A percentile compares a stretch with the other conserved stretches of the same genome.
phyloP scores from a whole-genome alignment of 805 yeast genomes.

The Metschnikowia gelsemii region DNA sequence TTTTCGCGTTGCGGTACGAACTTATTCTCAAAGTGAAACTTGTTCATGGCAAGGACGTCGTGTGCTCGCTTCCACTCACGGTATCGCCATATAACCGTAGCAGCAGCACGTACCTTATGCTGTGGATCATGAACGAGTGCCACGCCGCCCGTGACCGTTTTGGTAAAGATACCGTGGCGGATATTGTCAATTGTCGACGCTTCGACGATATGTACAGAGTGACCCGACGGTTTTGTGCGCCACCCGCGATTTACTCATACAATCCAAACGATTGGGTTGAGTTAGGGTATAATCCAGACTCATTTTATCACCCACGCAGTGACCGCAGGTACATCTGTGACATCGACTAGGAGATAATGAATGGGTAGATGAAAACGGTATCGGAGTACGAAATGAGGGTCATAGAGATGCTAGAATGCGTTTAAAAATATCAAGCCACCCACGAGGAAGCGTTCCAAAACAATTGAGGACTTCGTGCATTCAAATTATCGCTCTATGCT shows the following conservation, averaged over 20 bases:
- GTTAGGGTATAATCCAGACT: slow-evolving; percentile 39
- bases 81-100: slow-evolving; percentile 52
- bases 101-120: slow-evolving; percentile 49
- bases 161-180: slow-evolving; percentile 32
- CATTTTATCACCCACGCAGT: slow-evolving; percentile 25
- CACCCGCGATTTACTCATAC: slow-evolving; percentile 31
- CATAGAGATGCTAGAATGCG: too few species aligned
- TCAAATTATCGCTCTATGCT: too few species aligned
- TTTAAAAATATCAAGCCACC: too few species aligned
- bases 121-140: slow-evolving; percentile 54
- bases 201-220: slow-evolving; percentile 24
- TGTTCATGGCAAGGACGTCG: slow-evolving; percentile 49
- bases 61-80: slow-evolving; percentile 50
- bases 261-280: slow-evolving; percentile 38
- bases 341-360: slow-evolving; percentile 5
- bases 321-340: slow-evolving; percentile 8
- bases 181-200: slow-evolving; percentile 19
- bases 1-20: slow-evolving; percentile 54
- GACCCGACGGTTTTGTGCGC: slow-evolving; percentile 25
- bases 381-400: too few species aligned
- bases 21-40: slow-evolving; percentile 49
- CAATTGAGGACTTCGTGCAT: too few species aligned
- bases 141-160: slow-evolving; percentile 40
- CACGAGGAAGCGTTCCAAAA: too few species aligned
- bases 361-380: neutral